Base-by-base conservation (phyloP, 1,139 yeast species). In the Blastobotrys petasosporus region DNA sequence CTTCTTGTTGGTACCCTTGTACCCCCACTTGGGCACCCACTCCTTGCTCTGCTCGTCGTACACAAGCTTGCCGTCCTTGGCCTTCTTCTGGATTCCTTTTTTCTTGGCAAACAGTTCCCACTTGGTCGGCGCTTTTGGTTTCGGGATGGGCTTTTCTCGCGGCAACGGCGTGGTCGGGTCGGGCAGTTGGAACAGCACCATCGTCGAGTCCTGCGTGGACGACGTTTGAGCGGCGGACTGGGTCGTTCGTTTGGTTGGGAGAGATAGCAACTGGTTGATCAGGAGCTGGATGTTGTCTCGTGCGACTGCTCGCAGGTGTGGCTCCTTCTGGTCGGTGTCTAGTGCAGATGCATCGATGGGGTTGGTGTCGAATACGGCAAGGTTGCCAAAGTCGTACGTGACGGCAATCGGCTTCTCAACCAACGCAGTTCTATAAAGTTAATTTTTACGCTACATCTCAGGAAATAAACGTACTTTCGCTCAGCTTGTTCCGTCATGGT, bases 21-120 rank as follows among this genome's bases (percentile, higher is more conserved):
- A 92, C 50, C 99, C 99, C 98, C 98, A 94, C 68, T 88, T 90
- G 58, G 95, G 94, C 51, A 84, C 96, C 98, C 98, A 94, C 67
- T 88, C 90, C 44, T 92, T 92, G 28, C 77, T 70, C 39, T 77
- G 94, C 67, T 94, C 97, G 65, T 92, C 96, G 60, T 71, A 94
- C 1, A 86, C 90, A 78, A 83, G 74, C 70, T 87, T 92, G 43
- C 96, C 97, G 33, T 86, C 84, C 67, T 82, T 88, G 54, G 86
- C 85, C 74, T 86, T 88, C 67, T 94, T 77, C 68, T 84, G 76
- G 64, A 94, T 94, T 58, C 97, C 97, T 73, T 94, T 94, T 75
- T 80, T 85, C 49, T 85, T 84, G 52, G 99, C 99, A 72, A 94
- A 94, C 64, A 77, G 77, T 70, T 94, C 96, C 99, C 99, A 94